phyloP scores from a whole-genome alignment of 2,329 filamentous ascomycete species.

The Hysterium pulicare region DNA sequence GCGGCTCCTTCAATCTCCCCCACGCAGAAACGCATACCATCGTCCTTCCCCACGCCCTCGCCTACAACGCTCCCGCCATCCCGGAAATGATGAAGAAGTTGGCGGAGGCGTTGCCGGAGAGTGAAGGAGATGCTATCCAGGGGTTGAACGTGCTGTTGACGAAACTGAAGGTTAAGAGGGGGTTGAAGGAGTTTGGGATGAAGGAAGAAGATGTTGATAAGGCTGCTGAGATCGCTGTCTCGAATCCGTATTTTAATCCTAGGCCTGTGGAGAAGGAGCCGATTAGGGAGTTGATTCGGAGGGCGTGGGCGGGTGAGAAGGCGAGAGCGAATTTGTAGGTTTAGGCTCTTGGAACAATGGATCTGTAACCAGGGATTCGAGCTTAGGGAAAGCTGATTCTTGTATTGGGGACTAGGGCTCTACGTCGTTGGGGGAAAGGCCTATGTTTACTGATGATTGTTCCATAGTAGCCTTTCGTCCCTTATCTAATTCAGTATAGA shows the following conservation, averaged over 20 bases:
- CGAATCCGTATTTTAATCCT: slow-evolving; percentile 60
- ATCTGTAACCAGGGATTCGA: too few relatives aligned
- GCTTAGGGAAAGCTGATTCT: too few relatives aligned
- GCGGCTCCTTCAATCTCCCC: slow-evolving; percentile 61
- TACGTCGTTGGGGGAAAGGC: too few relatives aligned
- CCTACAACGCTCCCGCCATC: slow-evolving; percentile 59
- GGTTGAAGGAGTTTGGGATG: slow-evolving; percentile 56
- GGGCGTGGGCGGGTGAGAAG: slow-evolving; percentile 60
- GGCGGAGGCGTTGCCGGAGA: slow-evolving; percentile 53
- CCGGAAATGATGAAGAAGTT: slow-evolving; percentile 53
- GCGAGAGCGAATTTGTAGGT: slow-evolving; percentile 51
- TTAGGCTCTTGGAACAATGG: too few relatives aligned
- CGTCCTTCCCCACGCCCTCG: slow-evolving; percentile 60
- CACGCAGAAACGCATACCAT: slow-evolving; percentile 65
- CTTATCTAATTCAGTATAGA: too few relatives aligned
- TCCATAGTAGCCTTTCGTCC: too few relatives aligned
- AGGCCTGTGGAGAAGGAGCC: slow-evolving; percentile 50
- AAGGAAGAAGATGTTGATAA: slow-evolving; percentile 59
- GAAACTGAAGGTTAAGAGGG: slow-evolving; percentile 54
- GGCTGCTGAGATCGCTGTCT: slow-evolving; percentile 57
- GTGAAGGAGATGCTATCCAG: slow-evolving; percentile 56
- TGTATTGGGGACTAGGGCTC: too few relatives aligned
- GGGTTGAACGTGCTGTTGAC: slow-evolving; percentile 56
- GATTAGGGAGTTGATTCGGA: slow-evolving; percentile 55
- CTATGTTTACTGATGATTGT: too few relatives aligned